Base-by-base conservation (phyloP, 495 filamentous ascomycete genomes). In the Bombardia bombarda region DNA sequence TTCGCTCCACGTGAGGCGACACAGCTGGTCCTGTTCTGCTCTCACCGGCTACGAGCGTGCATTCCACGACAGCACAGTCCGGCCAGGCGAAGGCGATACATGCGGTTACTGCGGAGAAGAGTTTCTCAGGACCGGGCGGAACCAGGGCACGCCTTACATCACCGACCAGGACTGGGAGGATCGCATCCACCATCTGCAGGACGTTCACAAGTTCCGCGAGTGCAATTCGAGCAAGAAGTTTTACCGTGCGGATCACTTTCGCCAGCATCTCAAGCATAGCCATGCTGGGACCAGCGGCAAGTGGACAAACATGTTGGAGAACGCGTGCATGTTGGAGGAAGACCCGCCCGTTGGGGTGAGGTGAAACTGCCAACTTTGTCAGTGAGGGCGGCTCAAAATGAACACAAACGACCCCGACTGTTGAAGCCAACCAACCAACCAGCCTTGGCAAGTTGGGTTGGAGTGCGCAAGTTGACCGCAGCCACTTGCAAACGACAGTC, bases 151-250 rank as follows among this genome's bases (percentile, higher is more conserved):
- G 2, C 32, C 34, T 4, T 42, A 36, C 32, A 47, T 52, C 17
- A 74, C 63, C n/a, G 73, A 76, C 0, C 65, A 66, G 35, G 83
- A 96, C 56, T 96, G 92, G 92, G 83, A 90, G 32, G 71, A 75
- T 26, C 78, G 93, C 39, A 77, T 87, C 47, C 79, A 85, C 35
- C 92, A 98, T 69, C 69, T 98, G 30, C 87, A 86, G 46, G 82
- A 84, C 43, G 75, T 87, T 50, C 92, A 98, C 66, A 98, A 98
- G 57, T 98, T 92, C 55, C 85, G 90, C 46, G 93, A 97, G 65
- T 98, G 92, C 75, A 98, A 98, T 60, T 86, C 93, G 50, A 83
- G 83, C 48, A 98, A 98, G 73, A 97, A 97, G 61, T 98, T 98
- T 62, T 98, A 85, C 66, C 81, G 92, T 4, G 92, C 92, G 14